Base-by-base conservation (phyloP, 257 asterid genomes). In the Echium plantagineum region DNA sequence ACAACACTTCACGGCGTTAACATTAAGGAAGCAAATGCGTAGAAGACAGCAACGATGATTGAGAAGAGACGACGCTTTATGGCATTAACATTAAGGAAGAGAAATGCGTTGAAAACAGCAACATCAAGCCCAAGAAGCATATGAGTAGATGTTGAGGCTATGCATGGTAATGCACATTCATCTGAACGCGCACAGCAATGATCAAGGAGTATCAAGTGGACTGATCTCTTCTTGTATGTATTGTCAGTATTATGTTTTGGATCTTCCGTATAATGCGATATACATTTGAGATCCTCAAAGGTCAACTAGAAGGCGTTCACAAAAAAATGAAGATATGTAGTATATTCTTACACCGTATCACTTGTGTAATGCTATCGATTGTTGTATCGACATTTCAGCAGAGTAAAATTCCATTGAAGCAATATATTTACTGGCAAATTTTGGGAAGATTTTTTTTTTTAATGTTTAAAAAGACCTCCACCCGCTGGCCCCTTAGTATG, bases 1-100 rank as follows among this genome's bases (percentile, higher is more conserved):
- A 80, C 85, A 21, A 71, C 82, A 6, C 68, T 76, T 59, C 80
- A 76, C 57, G 85, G 73, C 12, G 76, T 76, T 4, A 80, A 80
- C 75, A 80, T 80, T 1, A 81, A 80, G 63, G 78, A 76, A 28
- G 82, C 80, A 80, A 60, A 68, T 80, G 78, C 80, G 82, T 26
- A 74, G 82, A 74, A 80, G 67, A 70, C 80, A 74, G 53, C 78
- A 68, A 63, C 71, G n/a, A n/a, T n/a, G n/a, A n/a, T n/a, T n/a
- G n/a, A n/a, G n/a, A n/a, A n/a, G n/a, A n/a, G n/a, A n/a, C n/a
- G n/a, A n/a, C n/a, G n/a, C n/a, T n/a, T n/a, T n/a, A n/a, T n/a
- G n/a, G n/a, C n/a, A 78, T 76, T 3, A 79, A 79, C 75, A 80
- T 80, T 1, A 81, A 80, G 63, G 78, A 76, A 26, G 2, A 5